Base-by-base conservation (phyloP, 768 basidiomycete genomes). In the Suillus lakei region DNA sequence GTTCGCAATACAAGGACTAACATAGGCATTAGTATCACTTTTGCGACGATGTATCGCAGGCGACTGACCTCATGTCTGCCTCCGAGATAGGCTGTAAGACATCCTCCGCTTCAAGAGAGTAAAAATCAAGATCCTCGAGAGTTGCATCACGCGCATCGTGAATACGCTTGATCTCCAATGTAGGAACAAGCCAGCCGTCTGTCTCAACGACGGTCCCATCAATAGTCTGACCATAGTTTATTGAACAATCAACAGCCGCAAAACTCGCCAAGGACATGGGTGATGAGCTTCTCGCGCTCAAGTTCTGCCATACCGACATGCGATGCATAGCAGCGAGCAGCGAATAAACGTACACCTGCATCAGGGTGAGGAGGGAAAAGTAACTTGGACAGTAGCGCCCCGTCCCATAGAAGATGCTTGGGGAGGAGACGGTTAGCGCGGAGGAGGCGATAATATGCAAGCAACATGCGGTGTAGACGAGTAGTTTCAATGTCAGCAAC, bases 181-280 rank as follows among this genome's bases (percentile, higher is more conserved):
- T 75, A 4, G 93, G 91, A 68, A 97, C 74, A 32, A 96, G 79
- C 95, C 95, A 97, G 13, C 91, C 93, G 76, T 97, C 93, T 32
- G 88, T 77, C 51, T 75, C 68, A 28, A 79, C 75, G 21, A 68
- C 73, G 44, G 74, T 79, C 30, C 86, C 88, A 59, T 87, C 82
- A 3, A 82, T 59, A 61, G 84, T 80, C 36, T 77, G 69, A 0
- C 86, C 89, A 70, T 84, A 89, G 9, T 82, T 78, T n/a, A 94
- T 75, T 16, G 77, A 80, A 65, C 89, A 93, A 60, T 96, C 91
- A 1, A 83, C 81, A n/a, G 12, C 79, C 81, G 55, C 83, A 85
- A 4, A 81, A 73, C 55, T 87, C 83, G 21, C 93, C 92, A 1
- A 96, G 76, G 5, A 87, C 75, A 44, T 84, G 74, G 26, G 76